Evolutionary conservation across 768 basidiomycete species (phyloP).

Genomic region (Suillus hirtellus): DNA sequence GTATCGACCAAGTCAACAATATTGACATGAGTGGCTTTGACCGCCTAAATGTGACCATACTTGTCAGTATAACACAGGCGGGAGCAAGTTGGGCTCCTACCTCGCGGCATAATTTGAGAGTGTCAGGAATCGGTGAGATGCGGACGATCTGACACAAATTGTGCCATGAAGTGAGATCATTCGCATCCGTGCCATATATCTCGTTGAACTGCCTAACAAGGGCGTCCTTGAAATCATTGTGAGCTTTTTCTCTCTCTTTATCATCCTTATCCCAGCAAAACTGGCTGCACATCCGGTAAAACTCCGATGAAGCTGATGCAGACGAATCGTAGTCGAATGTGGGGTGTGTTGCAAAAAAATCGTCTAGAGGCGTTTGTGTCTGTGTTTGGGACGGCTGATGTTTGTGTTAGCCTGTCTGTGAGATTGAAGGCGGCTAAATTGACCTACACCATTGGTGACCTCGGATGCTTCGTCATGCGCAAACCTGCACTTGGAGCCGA

Average conservation of each 20-base stretch:
- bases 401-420: not conserved
- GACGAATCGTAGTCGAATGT: constrained; percentile 18
- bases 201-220: constrained; percentile 28
- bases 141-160: constrained; percentile 20
- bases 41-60: constrained; percentile 13
- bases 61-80: not conserved
- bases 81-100: constrained; percentile 9
- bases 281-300: constrained; percentile 15
- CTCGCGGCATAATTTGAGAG: constrained; percentile 18
- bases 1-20: constrained; percentile 33
- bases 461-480: not conserved
- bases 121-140: constrained; percentile 20
- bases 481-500: constrained; percentile 2
- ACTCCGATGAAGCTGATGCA: constrained; percentile 24
- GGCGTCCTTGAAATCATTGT: constrained; percentile 18
- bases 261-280: constrained; percentile 9
- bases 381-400: not conserved
- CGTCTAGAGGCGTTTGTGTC: constrained; percentile 20
- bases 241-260: not conserved
- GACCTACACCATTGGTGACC: not conserved
- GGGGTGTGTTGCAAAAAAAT: constrained; percentile 26
- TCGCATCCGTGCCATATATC: constrained; percentile 21
- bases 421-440: not conserved
- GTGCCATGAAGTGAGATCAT: constrained; percentile 21
- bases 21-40: constrained; percentile 31